Conservation (phyloP, 2,329 filamentous ascomycete species). For the Aureobasidium sp. region DNA sequence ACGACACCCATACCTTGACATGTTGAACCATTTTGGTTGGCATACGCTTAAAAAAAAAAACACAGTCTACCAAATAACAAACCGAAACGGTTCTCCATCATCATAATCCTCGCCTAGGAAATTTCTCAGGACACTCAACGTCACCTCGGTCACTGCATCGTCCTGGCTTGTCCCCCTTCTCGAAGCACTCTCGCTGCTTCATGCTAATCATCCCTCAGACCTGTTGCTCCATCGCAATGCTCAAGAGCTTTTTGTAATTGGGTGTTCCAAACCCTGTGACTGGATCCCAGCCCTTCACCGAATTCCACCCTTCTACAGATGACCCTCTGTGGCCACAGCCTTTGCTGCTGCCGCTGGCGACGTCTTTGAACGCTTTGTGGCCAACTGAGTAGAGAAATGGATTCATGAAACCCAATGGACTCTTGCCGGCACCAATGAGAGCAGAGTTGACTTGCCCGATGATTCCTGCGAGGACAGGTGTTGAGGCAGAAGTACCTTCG, state of each 20-base stretch:
- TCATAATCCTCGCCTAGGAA: neutral
- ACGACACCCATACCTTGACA: neutral
- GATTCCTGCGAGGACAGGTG: conserved; percentile 51
- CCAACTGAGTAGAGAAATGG: conserved; percentile 39
- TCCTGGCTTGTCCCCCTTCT: neutral
- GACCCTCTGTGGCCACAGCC: conserved; percentile 27
- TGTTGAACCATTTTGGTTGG: neutral
- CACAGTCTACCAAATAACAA: neutral
- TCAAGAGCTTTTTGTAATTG: neutral
- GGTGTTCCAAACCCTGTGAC: conserved; percentile 27
- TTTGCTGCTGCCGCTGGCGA: conserved; percentile 27
- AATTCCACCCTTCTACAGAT: too few species aligned
- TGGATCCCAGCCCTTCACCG: conserved; percentile 26
- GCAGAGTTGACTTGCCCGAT: conserved; percentile 57
- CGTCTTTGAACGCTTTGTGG: conserved; percentile 50
- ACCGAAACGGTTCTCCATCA: neutral
- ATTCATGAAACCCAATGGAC: conserved; percentile 49
- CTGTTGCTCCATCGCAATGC: neutral
- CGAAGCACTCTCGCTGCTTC: neutral
- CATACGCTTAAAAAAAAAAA: neutral
- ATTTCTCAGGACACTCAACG: neutral
- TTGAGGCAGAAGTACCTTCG: conserved; percentile 48
- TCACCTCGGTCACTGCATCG: neutral
- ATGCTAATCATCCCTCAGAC: neutral
- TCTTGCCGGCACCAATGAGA: conserved; percentile 42